These are phyloP conservation scores for Pseudophaeomoniella oleicola DNA, from an alignment of 2,329 filamentous ascomycete species.

Conservation along the genomic window DNA sequence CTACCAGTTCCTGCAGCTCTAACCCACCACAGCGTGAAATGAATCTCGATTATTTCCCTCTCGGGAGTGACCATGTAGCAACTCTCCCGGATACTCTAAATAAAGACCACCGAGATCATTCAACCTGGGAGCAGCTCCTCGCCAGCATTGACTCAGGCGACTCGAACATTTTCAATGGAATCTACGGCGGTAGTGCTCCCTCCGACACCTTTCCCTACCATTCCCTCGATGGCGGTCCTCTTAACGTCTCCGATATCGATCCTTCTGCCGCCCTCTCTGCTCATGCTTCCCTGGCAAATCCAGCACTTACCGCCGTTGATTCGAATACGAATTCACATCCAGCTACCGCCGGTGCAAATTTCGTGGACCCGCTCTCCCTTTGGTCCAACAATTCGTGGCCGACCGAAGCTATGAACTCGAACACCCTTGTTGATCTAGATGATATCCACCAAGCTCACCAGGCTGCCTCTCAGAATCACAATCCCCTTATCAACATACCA, in stretches of 20 bases:
- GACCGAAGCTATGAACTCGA: not conserved
- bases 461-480: not conserved
- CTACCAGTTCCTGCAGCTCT: conserved; percentile 12
- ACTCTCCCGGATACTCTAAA: conserved; percentile 24
- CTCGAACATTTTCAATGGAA: conserved; percentile 55
- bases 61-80: conserved; percentile 15
- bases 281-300: not conserved
- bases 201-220: conserved; percentile 19
- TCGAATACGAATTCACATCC: too few species aligned
- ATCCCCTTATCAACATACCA: not conserved
- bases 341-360: too few species aligned
- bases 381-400: not conserved
- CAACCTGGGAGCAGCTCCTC: conserved; percentile 72
- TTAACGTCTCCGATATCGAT: not conserved
- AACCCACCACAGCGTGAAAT: conserved; percentile 12
- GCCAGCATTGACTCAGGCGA: conserved; percentile 66
- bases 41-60: conserved; percentile 46
- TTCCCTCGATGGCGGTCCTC: not conserved
- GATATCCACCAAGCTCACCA: not conserved
- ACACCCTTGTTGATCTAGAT: not conserved
- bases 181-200: conserved; percentile 29
- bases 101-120: conserved; percentile 24
- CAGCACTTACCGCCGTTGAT: too few species aligned
- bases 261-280: not conserved
- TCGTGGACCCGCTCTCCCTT: not conserved